Evolutionary conservation across 2,329 filamentous ascomycete genomes (phyloP), one percentile per base, ranked within the genome.

Genomic region (Chaetomium sp.): DNA sequence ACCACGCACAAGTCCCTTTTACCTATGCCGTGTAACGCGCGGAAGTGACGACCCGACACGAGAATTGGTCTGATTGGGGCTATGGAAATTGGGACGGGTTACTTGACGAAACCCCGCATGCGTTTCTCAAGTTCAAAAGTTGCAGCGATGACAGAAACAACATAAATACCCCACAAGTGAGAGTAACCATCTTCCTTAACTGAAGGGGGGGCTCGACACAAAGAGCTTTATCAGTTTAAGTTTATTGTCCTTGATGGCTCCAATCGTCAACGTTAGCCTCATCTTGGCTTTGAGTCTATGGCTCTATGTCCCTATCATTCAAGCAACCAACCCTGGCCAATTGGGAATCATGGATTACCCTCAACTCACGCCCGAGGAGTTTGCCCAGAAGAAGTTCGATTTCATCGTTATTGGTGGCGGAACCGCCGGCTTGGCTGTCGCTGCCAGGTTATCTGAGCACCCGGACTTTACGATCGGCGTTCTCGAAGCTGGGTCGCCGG

Each of bases 361-460:
- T 5, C 35, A 35, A 10, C 36, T 8, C 11, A 48, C 43, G 8
- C 54, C 53, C 6, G 55, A 55, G 10, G 51, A 48, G 4, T 63
- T 65, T 43, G 52, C 55, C 33, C 11, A 19, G 8, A 57, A 14
- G 40, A 12, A 34, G 2, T 66, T 63, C 45, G 64, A 66, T 52
- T 66, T 63, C 58, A 42, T 81, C 41, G 64, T 82, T 54, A 66
- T 81, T 27, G 79, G 80, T 36, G 79, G 79, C 38, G 79, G 79
- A 6, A 80, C 77, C 6, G 77, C 78, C 11, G 79, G 79, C 12
- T 69, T 82, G n/a, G 72, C 72, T 1, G 67, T 82, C 6, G 77
- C 76, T 8, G 67, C 74, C 7, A 72, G 76, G 0, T 68, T 83
- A 3, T 73, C 74, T 1, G 74, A 78, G 56, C 64, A 75, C 51